phyloP scores from a whole-genome alignment of 352 stramenopile species.

The Pythium pyrilobum region DNA sequence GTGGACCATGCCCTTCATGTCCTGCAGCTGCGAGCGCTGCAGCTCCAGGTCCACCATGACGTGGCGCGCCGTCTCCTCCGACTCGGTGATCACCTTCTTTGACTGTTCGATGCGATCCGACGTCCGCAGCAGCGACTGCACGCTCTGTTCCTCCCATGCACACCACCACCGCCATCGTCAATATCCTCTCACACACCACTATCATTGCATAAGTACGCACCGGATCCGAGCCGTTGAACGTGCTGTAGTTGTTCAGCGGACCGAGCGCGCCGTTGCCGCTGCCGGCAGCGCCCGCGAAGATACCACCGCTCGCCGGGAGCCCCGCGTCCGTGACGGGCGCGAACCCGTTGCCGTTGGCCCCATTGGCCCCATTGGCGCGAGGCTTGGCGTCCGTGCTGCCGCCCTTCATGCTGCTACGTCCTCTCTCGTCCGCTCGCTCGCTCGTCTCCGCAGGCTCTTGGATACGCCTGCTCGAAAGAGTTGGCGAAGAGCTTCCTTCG shows the following conservation, averaged over 20 bases:
- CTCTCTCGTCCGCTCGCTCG: background rate
- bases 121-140: conserved; percentile 58
- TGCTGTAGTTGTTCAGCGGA: conserved; percentile 63
- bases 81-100: conserved; percentile 54
- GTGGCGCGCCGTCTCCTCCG: conserved; percentile 63
- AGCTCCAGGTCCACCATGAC: conserved; percentile 75
- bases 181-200: background rate
- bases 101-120: conserved; percentile 73
- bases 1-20: conserved; percentile 76
- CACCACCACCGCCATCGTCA: background rate
- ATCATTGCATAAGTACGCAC: too few relatives aligned
- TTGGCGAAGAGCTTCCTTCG: too few relatives aligned
- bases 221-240: conserved; percentile 48
- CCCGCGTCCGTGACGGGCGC: background rate
- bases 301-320: conserved; percentile 8
- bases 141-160: conserved; percentile 26
- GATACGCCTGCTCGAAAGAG: too few relatives aligned
- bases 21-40: conserved; percentile 70
- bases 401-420: conserved; percentile 4
- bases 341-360: background rate
- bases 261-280: conserved; percentile 19
- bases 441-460: background rate
- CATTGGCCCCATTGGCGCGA: background rate
- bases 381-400: background rate
- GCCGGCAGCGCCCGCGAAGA: conserved; percentile 23